These are phyloP conservation scores for Dovyalis caffra DNA, from an alignment of 345 rosid genomes.

Conservation along the genomic window DNA sequence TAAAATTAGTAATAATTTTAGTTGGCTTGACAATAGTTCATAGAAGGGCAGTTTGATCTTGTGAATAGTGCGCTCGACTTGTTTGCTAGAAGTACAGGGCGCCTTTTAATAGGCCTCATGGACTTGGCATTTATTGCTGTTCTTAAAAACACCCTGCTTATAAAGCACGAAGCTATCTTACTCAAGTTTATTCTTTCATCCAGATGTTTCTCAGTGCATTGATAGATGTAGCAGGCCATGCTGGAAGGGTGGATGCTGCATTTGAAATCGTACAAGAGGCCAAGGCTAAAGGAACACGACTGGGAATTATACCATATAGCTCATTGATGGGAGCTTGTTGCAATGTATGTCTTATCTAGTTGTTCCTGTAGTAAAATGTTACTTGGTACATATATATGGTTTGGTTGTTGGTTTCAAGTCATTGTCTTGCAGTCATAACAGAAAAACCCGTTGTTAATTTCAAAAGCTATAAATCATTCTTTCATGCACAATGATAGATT, in stretches of 20 bases:
- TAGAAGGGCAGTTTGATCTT: background rate
- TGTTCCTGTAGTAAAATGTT: background rate
- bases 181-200: conserved; percentile 18
- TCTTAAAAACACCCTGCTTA: background rate
- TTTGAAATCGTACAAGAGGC: conserved; percentile 68
- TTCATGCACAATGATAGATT: too few relatives aligned
- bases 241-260: conserved; percentile 74
- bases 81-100: background rate
- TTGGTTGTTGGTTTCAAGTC: background rate
- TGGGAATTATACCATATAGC: conserved; percentile 81
- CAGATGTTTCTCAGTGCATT: conserved; percentile 89
- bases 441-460: background rate
- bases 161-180: conserved; percentile 3
- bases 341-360: conserved; percentile 59
- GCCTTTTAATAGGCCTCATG: background rate
- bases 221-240: conserved; percentile 86
- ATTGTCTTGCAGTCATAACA: conserved; percentile 1
- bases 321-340: conserved; percentile 99
- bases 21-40: background rate
- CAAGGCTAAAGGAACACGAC: conserved; percentile 50
- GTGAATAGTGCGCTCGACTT: background rate
- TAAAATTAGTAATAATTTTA: background rate
- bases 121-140: conserved; percentile 4
- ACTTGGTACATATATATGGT: background rate
- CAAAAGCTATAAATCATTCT: too few relatives aligned